Evolutionary conservation across 345 rosid genomes (phyloP), one percentile per base, ranked within the genome.

Genomic region (Eucalyptus curtisii): DNA sequence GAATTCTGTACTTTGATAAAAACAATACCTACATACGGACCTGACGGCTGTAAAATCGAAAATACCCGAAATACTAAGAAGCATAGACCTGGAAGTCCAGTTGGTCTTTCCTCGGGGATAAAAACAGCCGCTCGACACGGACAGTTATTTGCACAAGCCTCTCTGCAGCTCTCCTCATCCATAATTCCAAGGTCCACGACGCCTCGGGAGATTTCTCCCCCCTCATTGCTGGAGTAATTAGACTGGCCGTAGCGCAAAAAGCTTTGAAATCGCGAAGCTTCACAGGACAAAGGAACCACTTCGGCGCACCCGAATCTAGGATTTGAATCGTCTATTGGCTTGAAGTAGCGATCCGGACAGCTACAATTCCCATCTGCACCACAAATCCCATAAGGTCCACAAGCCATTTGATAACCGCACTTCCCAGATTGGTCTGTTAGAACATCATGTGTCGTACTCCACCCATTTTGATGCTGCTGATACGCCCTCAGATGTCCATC

Each of bases 401-500:
- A 88, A 52, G 17, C 86, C 33, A 11, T 37, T 27, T 86, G 86
- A n/a, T 52, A 52, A 88, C 64, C 16, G 59, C 86, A 79, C 1
- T 25, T 31, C n/a, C 33, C 86, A 0, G 50, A 7, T 9, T 0
- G 16, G 24, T 11, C 37, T 22, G 48, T 53, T 88, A 88, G 27
- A 19, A 50, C 15, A 52, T 88, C 86, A 37, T 10, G 48, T 40
- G 37, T 6, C 48, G 2, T 8, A 57, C 12, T 27, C 64, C 64
- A 0, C 64, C n/a, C n/a, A 79, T 50, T 30, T 16, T 47, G 17
- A 13, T 2, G 3, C 93, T 90, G 90, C 31, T 87, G 85, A 24
- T 93, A 85, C 30, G 86, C 90, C 57, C 42, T 87, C 49, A 91
- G 88, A 48, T 90, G 90, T 4, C 92, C 92, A 87, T 91, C 93